Evolutionary conservation across 495 filamentous ascomycete species (phyloP), one percentile per base, ranked within the genome.

Genomic region (Jackrogersella minutella): DNA sequence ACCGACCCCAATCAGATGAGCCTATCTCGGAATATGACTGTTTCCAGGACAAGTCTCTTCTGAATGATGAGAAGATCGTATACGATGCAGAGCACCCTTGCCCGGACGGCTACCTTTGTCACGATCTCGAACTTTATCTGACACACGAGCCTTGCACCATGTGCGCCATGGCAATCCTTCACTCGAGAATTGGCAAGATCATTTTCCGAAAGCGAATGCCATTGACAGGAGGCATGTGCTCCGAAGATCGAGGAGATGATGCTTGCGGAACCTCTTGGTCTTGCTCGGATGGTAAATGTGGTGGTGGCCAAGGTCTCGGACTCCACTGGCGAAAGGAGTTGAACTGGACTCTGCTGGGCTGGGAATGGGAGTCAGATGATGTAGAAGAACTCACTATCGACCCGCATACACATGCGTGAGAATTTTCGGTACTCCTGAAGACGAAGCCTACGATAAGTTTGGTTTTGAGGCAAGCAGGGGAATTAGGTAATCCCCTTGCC

Each of bases 131-230:
- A 68, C 83, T 99, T 28, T 97, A 97, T 75, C 76, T 94, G 30
- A 94, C 93, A 1, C 93, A 97, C 73, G 95, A 99, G 76, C 95
- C 95, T 2, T 99, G 95, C 68, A 82, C 95, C 28, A 96, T 96
- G 87, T 99, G 95, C 77, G 91, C 89, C 7, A 98, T 98, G 94
- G 96, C 92, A 1, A 85, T 97, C 33, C 80, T 98, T 16, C 93
- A 98, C 62, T 97, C 93, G 0, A 86, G 95, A 24, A 95, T 98
- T 81, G 85, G 89, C 3, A 84, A 87, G 14, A 87, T 94, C 1
- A 84, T 96, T n/a, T 97, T 96, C 77, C 85, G 85, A 19, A 77
- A 85, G 9, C 78, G 83, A 11, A 89, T 89, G 86, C 81, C 77
- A 37, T 66, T 77, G 64, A 90, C 86, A 1, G 88, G 87, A 43